These are phyloP conservation scores for Tuber calosporum DNA, from an alignment of 495 filamentous ascomycete genomes.

Conservation along the genomic window DNA sequence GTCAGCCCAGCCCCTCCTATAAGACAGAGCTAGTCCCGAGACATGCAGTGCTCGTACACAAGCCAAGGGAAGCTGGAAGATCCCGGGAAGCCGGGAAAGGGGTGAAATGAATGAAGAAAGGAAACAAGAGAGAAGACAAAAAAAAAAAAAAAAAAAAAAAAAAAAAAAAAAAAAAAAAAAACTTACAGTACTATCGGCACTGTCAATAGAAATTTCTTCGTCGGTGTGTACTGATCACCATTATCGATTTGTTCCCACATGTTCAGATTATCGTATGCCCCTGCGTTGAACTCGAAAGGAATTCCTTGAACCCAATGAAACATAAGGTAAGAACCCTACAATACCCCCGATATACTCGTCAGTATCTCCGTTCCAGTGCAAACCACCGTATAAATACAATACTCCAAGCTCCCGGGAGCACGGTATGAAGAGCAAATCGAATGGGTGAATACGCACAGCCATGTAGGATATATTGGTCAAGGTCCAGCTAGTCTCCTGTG, in stretches of 20 bases:
- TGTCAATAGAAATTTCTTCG: slow-evolving; percentile 94
- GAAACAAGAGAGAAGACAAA: no score
- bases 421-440: background rate
- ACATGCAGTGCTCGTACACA: background rate
- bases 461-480: slow-evolving; percentile 98
- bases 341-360: slow-evolving; percentile 12
- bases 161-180: background rate
- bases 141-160: slow-evolving; percentile 6
- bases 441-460: slow-evolving; percentile 48
- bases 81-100: background rate
- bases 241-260: slow-evolving; percentile 99
- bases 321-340: slow-evolving; percentile 88
- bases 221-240: slow-evolving; percentile 94
- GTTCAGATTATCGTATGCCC: slow-evolving; percentile 97
- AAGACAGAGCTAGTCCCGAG: background rate
- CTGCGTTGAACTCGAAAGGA: slow-evolving; percentile 98
- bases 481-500: slow-evolving; percentile 96
- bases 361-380: slow-evolving; percentile 17
- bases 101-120: background rate
- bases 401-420: background rate
- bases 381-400: background rate
- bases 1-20: background rate
- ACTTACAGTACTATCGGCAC: slow-evolving; percentile 73
- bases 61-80: background rate
- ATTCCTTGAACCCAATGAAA: slow-evolving; percentile 98